These are phyloP conservation scores for Hydnum rufescens DNA, from an alignment of 768 basidiomycete species.

Conservation along the genomic window DNA sequence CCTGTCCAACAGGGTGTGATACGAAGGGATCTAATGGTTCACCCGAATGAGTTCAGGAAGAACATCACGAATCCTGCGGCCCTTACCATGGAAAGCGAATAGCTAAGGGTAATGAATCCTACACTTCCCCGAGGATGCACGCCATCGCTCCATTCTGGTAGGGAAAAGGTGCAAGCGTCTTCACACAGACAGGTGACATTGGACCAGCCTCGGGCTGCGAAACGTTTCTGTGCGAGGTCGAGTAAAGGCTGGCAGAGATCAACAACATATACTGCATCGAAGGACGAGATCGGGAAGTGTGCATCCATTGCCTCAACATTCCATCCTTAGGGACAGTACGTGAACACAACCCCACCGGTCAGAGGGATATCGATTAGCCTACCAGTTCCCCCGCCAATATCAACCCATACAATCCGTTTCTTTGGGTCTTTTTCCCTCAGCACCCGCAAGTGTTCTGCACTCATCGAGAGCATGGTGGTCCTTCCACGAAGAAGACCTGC, in stretches of 20 bases:
- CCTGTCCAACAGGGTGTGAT: conserved; percentile 45
- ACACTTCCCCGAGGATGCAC: conserved; percentile 35
- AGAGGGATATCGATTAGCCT: conserved; percentile 3
- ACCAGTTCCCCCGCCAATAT: conserved; percentile 55
- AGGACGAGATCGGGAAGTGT: conserved; percentile 33
- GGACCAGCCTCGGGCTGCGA: conserved; percentile 45
- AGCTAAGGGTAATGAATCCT: conserved; percentile 25
- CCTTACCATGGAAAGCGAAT: conserved; percentile 25
- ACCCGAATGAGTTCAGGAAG: background rate
- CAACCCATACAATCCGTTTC: conserved; percentile 49
- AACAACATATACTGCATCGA: conserved; percentile 50
- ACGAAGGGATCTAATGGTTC: conserved; percentile 32
- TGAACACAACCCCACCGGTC: background rate
- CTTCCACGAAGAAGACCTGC: conserved; percentile 41
- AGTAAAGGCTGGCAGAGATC: conserved; percentile 56
- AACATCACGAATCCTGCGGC: background rate
- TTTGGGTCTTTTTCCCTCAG: conserved; percentile 24
- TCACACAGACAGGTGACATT: conserved; percentile 55
- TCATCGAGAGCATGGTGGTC: conserved; percentile 50
- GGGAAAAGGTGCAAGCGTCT: conserved; percentile 44
- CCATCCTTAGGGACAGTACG: conserved; percentile 21
- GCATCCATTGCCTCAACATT: conserved; percentile 59
- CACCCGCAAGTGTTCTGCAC: conserved; percentile 37
- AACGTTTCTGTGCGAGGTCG: conserved; percentile 47
- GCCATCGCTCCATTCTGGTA: conserved; percentile 35